A percentile compares a stretch with the other conserved stretches of the same genome.
phyloP scores from a whole-genome alignment of 2,329 filamentous ascomycete species.

The Triangularia setosa region DNA sequence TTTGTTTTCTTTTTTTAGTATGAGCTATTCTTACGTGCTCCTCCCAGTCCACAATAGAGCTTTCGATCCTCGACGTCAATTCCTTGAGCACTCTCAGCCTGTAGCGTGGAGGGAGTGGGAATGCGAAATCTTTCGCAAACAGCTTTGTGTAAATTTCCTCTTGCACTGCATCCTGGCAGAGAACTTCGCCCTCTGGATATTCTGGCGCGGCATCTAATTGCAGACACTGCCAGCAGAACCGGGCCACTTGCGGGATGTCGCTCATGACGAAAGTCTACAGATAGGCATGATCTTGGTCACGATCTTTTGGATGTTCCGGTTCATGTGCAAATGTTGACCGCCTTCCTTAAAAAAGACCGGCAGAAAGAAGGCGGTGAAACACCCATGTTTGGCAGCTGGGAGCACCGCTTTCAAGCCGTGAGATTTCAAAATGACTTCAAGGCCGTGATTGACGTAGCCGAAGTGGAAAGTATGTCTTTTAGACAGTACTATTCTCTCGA shows the following conservation, averaged over 20 bases:
- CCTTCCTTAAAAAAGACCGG: neutral
- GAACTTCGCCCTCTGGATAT: slow-evolving; percentile 56
- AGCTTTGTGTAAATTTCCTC: slow-evolving; percentile 60
- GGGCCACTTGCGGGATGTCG: slow-evolving; percentile 22
- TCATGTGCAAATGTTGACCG: neutral
- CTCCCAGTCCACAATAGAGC: slow-evolving; percentile 74
- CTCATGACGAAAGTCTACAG: neutral
- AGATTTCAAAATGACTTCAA: neutral
- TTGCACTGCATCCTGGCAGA: slow-evolving; percentile 63
- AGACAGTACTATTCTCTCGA: no score
- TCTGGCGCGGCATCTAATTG: slow-evolving; percentile 65
- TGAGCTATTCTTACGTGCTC: slow-evolving; percentile 66
- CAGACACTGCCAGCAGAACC: slow-evolving; percentile 72
- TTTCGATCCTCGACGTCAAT: slow-evolving; percentile 66
- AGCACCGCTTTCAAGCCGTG: neutral
- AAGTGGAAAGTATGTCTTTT: no score
- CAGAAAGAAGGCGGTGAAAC: neutral
- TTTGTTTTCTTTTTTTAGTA: slow-evolving; percentile 6
- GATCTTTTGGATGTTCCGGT: neutral
- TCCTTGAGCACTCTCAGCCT: slow-evolving; percentile 69
- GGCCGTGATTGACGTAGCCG: no score
- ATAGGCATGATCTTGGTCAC: neutral
- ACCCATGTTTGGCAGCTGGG: neutral
- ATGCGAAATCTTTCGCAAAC: slow-evolving; percentile 57
- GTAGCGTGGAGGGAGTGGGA: slow-evolving; percentile 65